phyloP scores from a whole-genome alignment of 805 yeast species.

The Starmerella geochares region DNA sequence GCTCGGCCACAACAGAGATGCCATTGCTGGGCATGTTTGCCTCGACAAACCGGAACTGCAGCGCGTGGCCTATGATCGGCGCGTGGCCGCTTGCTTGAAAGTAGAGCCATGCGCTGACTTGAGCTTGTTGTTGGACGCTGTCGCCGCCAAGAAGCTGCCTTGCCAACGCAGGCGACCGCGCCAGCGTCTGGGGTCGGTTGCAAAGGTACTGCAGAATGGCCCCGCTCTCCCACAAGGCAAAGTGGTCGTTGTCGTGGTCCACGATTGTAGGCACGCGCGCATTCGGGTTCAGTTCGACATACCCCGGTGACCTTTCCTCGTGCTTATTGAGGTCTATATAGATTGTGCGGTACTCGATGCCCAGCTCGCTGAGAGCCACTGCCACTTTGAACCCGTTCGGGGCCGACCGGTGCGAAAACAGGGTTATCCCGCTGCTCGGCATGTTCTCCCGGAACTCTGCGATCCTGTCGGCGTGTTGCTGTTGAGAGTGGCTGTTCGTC shows the following conservation, averaged over 20 bases:
- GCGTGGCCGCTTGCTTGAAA: constrained; percentile 96
- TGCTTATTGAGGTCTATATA: constrained; percentile 76
- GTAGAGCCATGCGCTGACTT: constrained; percentile 78
- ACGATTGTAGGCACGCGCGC: constrained; percentile 92
- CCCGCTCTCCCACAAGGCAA: constrained; percentile 90
- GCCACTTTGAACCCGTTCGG: constrained; percentile 97
- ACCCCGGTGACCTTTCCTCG: constrained; percentile 89
- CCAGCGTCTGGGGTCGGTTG: constrained; percentile 31
- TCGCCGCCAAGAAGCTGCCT: constrained; percentile 60
- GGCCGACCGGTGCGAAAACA: constrained; percentile 77
- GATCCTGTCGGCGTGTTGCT: constrained; percentile 37
- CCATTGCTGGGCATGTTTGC: constrained; percentile 50
- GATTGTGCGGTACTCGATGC: constrained; percentile 66
- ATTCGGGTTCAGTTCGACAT: constrained; percentile 87
- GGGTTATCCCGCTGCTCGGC: constrained; percentile 72
- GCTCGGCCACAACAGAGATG: constrained; percentile 69
- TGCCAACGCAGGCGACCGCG: constrained; percentile 39
- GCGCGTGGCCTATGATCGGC: constrained; percentile 97
- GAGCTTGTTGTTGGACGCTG: constrained; percentile 67
- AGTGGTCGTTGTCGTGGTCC: constrained; percentile 72
- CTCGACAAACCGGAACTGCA: constrained; percentile 87
- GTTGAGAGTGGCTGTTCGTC: not conserved
- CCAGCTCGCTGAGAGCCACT: constrained; percentile 73
- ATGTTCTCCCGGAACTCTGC: constrained; percentile 63
- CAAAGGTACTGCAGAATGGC: constrained; percentile 79